Evolutionary conservation across 2,329 filamentous ascomycete genomes (phyloP).

Genomic region (Sporothrix pseudoabietina): DNA sequence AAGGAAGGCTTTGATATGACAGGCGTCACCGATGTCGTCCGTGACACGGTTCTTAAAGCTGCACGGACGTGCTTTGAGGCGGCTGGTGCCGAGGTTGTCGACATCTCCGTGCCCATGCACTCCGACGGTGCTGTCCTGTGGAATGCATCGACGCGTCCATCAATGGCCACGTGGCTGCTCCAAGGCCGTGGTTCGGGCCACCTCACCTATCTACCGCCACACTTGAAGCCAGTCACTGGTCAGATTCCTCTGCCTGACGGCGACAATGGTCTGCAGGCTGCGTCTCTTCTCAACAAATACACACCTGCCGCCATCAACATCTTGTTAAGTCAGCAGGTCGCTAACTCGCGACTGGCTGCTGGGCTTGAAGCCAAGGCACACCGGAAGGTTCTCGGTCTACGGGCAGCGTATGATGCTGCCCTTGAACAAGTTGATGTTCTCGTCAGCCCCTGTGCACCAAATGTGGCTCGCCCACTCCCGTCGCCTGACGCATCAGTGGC

Average conservation of each 20-base stretch:
- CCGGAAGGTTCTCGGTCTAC: slow-evolving; percentile 50
- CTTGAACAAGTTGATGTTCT: slow-evolving; percentile 45
- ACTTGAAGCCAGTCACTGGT: slow-evolving; percentile 37
- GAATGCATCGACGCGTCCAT: slow-evolving; percentile 46
- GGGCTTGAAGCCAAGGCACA: slow-evolving; percentile 49
- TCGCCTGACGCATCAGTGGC: slow-evolving; percentile 46
- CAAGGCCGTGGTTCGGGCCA: slow-evolving; percentile 40
- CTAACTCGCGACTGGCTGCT: slow-evolving; percentile 36
- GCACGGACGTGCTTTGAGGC: slow-evolving; percentile 41
- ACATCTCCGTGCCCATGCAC: slow-evolving; percentile 53
- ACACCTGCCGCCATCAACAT: slow-evolving; percentile 52
- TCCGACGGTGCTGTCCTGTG: slow-evolving; percentile 51
- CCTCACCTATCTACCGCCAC: slow-evolving; percentile 42
- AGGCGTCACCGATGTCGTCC: slow-evolving; percentile 45
- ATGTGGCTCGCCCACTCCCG: slow-evolving; percentile 51
- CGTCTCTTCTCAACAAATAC: slow-evolving; percentile 45
- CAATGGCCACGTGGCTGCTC: slow-evolving; percentile 41
- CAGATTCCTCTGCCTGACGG: slow-evolving; percentile 42
- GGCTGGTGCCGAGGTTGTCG: slow-evolving; percentile 48
- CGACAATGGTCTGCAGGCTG: slow-evolving; percentile 38
- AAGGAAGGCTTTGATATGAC: slow-evolving; percentile 47
- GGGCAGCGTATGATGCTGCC: slow-evolving; percentile 52
- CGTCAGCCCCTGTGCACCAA: slow-evolving; percentile 50
- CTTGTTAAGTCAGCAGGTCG: slow-evolving; percentile 44
- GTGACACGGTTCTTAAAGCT: slow-evolving; percentile 44